Percentiles rank a stretch among this genome's conserved stretches.
These are phyloP conservation scores for Phytophthora melonis DNA, from an alignment of 352 stramenopile species.

Conservation along the genomic window DNA sequence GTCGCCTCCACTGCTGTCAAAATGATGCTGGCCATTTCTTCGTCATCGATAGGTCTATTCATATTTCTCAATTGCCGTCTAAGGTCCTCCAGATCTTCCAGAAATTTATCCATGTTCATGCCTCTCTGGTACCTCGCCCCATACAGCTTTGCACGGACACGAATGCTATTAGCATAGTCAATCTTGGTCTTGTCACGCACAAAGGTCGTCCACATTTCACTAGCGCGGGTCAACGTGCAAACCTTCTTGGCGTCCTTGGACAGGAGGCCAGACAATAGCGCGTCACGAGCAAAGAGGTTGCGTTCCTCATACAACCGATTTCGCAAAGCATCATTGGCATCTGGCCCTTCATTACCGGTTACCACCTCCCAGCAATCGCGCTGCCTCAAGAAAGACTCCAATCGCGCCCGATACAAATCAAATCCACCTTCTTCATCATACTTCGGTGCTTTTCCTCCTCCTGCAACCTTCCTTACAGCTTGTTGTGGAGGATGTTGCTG, in stretches of 20 bases:
- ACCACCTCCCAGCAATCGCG: constrained; percentile 5
- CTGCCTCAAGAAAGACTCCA: constrained; percentile 6
- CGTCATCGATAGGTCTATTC: not conserved
- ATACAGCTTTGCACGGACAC: constrained; percentile 1
- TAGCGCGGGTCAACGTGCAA: not conserved
- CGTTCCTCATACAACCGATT: not conserved
- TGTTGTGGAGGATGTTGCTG: too few species aligned
- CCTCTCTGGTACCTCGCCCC: not conserved
- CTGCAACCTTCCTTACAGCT: too few species aligned
- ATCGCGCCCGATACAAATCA: constrained; percentile 5
- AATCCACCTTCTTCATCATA: constrained; percentile 6
- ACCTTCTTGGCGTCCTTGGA: constrained; percentile 8
- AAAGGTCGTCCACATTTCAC: constrained; percentile 13
- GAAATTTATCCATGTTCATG: constrained; percentile 7
- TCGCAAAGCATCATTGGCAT: not conserved
- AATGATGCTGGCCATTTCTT: constrained; percentile 10
- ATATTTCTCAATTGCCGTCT: constrained; percentile 2
- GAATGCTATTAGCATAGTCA: not conserved
- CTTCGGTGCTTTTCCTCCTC: not conserved
- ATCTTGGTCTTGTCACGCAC: not conserved
- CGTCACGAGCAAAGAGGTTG: constrained; percentile 2
- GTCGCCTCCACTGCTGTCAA: not conserved
- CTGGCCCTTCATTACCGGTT: not conserved
- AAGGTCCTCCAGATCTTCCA: constrained; percentile 2
- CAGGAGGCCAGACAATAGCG: not conserved